Evolutionary conservation across 106 monocot genomes (phyloP), one percentile per base, ranked within the genome.

Genomic region (Alisma plantagoaquatica): DNA sequence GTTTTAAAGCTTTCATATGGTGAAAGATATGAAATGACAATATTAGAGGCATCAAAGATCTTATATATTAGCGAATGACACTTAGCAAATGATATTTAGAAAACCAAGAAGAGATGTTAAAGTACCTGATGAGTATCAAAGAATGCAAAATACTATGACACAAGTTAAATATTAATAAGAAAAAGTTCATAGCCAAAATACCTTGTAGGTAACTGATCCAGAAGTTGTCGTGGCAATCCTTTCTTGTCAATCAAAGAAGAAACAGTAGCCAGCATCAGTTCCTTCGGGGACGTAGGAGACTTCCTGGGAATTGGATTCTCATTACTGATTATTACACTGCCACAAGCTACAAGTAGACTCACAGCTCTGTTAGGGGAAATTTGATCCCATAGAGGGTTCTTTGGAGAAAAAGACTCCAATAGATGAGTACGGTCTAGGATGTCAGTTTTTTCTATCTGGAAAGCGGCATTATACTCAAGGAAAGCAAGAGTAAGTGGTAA

Each of bases 201-300:
- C 94, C 94, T 84, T 56, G 70, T 54, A 62, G 94, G 94, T 29
- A 96, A 53, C 70, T 96, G 72, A 27, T 68, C 65, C 61, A 96
- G 53, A 16, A 88, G 48, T 27, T 60, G 33, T 26, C 17, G 16
- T 21, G 64, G 61, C 66, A 88, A 52, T 32, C 68, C 70, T 62
- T 78, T 84, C 43, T 48, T 46, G 2, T 41, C 73, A 57, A 88
- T 44, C 56, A 96, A 71, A 63, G 65, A 59, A n/a, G 53, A 31
- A 2, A 96, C 59, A 31, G 70, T 70, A 60, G 88, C 84, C 67
- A 57, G 79, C 83, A 96, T 68, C 20, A 71, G 43, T 31, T 61
- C 65, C 56, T 77, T 71, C 55, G 85, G 86, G 46, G 75, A 47
- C 27, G 75, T 96, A 20, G 52, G 38, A 14, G 49, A 18, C 27